phyloP scores from a whole-genome alignment of 2,329 filamentous ascomycete species.

The Xylaria sp. region DNA sequence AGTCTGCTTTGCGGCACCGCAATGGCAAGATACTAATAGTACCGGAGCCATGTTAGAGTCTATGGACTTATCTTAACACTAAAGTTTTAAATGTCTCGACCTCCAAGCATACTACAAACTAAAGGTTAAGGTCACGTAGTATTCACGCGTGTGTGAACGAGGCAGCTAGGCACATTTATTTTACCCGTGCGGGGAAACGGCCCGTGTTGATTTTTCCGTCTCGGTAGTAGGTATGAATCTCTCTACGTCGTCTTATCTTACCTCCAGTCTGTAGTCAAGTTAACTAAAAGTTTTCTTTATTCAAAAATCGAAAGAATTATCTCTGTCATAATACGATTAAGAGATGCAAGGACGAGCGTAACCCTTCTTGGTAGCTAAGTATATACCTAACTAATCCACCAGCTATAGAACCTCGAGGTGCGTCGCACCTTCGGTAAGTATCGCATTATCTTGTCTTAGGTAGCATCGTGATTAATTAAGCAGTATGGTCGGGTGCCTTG shows the following conservation, averaged over 20 bases:
- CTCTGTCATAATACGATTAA: neutral
- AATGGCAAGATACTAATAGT: constrained; percentile 46
- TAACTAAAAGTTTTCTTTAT: neutral
- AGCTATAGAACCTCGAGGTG: no score
- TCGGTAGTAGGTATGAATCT: neutral
- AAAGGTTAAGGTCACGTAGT: neutral
- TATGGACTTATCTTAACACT: neutral
- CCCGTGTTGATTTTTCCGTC: neutral
- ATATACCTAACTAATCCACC: no score
- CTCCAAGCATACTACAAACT: neutral
- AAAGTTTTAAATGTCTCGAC: neutral
- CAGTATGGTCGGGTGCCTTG: no score
- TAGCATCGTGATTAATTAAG: no score
- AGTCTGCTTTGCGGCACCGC: constrained; percentile 43
- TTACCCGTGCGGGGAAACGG: constrained; percentile 5
- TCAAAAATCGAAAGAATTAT: no score
- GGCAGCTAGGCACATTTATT: neutral
- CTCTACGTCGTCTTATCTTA: neutral
- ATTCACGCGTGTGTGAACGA: neutral
- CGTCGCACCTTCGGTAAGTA: no score
- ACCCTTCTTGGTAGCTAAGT: no score
- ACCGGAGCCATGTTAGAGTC: constrained; percentile 20
- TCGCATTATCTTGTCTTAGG: no score
- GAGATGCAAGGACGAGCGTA: no score
- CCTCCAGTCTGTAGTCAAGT: neutral